Conservation (phyloP, 306 rosid species). For the Cicer yamashitae region DNA sequence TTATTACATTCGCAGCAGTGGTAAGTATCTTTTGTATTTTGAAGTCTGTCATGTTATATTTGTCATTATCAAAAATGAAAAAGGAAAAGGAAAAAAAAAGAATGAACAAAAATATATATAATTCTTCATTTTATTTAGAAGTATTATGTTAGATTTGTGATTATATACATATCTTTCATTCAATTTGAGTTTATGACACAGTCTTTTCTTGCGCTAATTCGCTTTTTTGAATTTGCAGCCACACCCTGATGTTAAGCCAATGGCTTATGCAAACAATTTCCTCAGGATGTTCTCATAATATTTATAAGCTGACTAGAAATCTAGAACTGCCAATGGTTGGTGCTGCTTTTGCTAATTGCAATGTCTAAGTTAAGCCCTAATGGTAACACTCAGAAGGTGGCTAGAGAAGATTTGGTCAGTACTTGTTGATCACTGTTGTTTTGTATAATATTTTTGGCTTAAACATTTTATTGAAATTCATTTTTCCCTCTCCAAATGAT, state of each 20-base stretch:
- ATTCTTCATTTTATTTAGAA: not conserved
- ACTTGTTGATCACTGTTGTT: conserved; percentile 45
- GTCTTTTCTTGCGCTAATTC: not conserved
- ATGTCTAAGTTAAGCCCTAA: conserved; percentile 43
- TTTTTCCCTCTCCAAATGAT: conserved; percentile 42
- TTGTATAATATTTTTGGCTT: conserved; percentile 48
- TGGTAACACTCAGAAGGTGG: conserved; percentile 43
- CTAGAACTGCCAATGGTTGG: conserved; percentile 43
- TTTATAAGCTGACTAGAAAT: conserved; percentile 43
- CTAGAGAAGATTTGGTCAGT: conserved; percentile 28
- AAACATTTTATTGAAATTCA: conserved; percentile 46
- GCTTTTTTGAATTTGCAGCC: conserved; percentile 65
- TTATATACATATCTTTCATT: not conserved
- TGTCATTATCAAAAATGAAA: not conserved
- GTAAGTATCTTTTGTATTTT: conserved; percentile 57
- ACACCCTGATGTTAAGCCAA: conserved; percentile 97
- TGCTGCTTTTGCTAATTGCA: conserved; percentile 13
- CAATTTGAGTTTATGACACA: conserved; percentile 5
- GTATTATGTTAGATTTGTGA: conserved; percentile 1
- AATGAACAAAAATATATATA: not conserved
- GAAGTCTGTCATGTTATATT: not conserved
- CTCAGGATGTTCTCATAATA: conserved; percentile 72
- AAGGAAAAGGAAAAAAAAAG: not conserved
- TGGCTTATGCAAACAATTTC: conserved; percentile 99
- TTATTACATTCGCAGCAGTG: conserved; percentile 91